Base-by-base conservation (phyloP, 2,329 filamentous ascomycete species). In the Lecanicillium sp. region DNA sequence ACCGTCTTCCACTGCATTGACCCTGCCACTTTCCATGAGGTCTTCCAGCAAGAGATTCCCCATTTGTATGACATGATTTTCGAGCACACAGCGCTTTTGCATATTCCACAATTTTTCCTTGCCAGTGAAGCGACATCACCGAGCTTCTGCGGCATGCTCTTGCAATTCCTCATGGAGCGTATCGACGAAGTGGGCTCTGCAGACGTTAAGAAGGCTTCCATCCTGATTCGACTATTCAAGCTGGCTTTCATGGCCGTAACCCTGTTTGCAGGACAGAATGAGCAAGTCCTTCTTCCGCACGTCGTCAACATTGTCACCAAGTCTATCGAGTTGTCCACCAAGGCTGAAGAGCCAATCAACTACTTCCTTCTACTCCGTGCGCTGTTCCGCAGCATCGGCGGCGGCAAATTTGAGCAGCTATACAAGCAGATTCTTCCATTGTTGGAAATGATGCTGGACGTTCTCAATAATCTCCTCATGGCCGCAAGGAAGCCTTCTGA, bases 221-320 rank as follows among this genome's bases (percentile, higher is more conserved):
- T 98, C 34, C 66, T 99, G 25, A 67, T 99, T 36, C 78, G 94
- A 40, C 78, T 99, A 37, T 99, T 97, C 68, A 99, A 99, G 63
- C 66, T 99, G 36, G 94, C 90, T 1, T 98, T 98, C 60, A 98
- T 99, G 92, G 94, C 94, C 0, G 92, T 99, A 29, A 98, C 92
- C 0, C 71, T 99, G 2, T 99, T 98, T 59, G 88, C 88, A 0
- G 74, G 77, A 8, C 89, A 96, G 55, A 99, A 99, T 52, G 92
- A 99, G 62, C 85, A 92, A 56, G 88, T 99, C 3, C 71, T 99
- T 12, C 71, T 97, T 38, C 94, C 94, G 0, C 92, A 98, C 58
- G 90, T 98, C 36, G 89, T 94, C 39, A 94, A 94, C 57, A 94
- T 99, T 47, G 87, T 98, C 44, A 96, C 90, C 11, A 89, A 94